Evolutionary conservation across 2,329 filamentous ascomycete genomes (phyloP), one percentile per base, ranked within the genome.

Genomic region (Alternaria atra): DNA sequence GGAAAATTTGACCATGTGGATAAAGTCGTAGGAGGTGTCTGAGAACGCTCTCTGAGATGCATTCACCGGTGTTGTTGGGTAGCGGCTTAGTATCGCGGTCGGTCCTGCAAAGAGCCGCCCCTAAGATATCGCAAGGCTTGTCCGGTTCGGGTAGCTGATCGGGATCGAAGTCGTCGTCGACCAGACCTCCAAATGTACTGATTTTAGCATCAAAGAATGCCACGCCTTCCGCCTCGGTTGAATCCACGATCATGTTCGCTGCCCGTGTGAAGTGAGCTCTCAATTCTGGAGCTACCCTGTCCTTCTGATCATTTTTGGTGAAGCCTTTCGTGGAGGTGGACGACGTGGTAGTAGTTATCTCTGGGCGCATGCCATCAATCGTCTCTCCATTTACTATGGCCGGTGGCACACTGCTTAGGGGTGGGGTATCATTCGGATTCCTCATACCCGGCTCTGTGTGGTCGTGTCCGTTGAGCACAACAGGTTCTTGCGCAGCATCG

Each of bases 141-240:
- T 77, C 75, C 6, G 72, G 71, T 30, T 75, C 72, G 6, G 71
- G 67, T 17, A 72, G 43, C 23, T 73, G 69, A 27, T 77, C 76
- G 4, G 71, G 66, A 20, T 70, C 57, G 17, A 77, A 69, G 42
- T 77, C 75, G 25, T 79, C 76, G 48, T 79, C 76, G 2, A 79
- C 75, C 6, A 78, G 69, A 12, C 72, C 76, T 10, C 76, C 76
- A 50, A 78, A 79, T 5, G 74, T 78, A 39, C 73, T 74, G 40
- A 80, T 70, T 50, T 77, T 76, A 4, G 76, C 77, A 47, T 80
- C 77, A 40, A 79, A 78, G 56, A 80, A 80, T 4, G 75, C 68
- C 4, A 70, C 73, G 12, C 78, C 78, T 44, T 79, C 77, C 9
- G 76, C 69, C 55, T 79, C 77, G 8, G 73, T 78, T 0, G 74